Base-by-base conservation (phyloP, 1,284 basidiomycete genomes). In the Ceratobasidium sp. region DNA sequence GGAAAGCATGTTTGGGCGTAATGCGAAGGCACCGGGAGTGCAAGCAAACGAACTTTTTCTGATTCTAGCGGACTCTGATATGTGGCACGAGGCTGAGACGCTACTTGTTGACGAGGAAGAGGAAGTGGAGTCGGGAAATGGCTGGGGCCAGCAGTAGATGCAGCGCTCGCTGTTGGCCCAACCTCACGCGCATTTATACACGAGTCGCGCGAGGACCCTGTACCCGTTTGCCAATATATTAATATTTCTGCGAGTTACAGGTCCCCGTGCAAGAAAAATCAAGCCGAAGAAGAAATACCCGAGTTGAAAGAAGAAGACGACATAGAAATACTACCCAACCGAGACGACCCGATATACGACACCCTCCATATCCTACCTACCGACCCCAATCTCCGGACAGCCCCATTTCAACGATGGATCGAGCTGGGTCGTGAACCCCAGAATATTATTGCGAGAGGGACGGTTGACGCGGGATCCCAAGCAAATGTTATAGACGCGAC, bases 391-490 rank as follows among this genome's bases (percentile, higher is more conserved):
- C 7, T 25, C 1, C 15, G 19, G 7, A 59, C 32, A 8, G 37
- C 34, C 34, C 57, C 57, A 1, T 59, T 32, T 29, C 57, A 59
- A 32, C 7, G 57, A 59, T 59, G 57, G 57, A 34, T 34, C 5
- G 13, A 4, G 17, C 57, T 59, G n/a, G n/a, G n/a, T n/a, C 57
- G 57, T 37, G 13, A 29, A 32, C 32, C 7, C 34, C 32, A 37
- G 17, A 25, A 29, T 3, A 32, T 3, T 6, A 34, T 15, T 6
- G 32, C 25, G 15, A 59, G 54, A 25, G 54, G 68, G 11, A 70
- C 54, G 34, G 54, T 70, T 1, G 82, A 84, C 56, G 81, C 82
- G n/a, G 83, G 83, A 0, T 81, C 81, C 2, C 83, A 84, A 81
- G 79, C 82, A 0, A 81, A 78, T 6, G 81, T 80, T 0, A 81